These are phyloP conservation scores for Peltaster fructicola DNA, from an alignment of 2,329 filamentous ascomycete genomes.

Conservation along the genomic window DNA sequence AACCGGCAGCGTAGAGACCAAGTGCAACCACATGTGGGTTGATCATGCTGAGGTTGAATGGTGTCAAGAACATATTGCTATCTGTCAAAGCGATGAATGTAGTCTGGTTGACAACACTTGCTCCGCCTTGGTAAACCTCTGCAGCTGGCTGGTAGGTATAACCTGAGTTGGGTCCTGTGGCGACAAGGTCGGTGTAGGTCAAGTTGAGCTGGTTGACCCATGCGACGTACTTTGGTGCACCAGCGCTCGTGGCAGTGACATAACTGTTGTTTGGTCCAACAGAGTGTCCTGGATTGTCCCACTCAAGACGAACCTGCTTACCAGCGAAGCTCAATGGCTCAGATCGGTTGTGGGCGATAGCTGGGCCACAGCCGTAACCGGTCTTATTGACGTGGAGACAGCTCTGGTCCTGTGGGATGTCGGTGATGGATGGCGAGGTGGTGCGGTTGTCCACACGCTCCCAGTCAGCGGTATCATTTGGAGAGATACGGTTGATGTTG, in stretches of 20 bases:
- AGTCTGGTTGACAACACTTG: slow-evolving; percentile 51
- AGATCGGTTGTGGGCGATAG: slow-evolving; percentile 50
- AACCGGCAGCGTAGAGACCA: too few relatives aligned
- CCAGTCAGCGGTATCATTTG: slow-evolving; percentile 40
- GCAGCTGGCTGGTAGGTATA: slow-evolving; percentile 57
- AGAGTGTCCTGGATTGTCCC: slow-evolving; percentile 50
- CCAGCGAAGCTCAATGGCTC: slow-evolving; percentile 59
- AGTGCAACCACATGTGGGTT: slow-evolving; percentile 66
- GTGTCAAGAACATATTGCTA: slow-evolving; percentile 46
- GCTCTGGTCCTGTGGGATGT: slow-evolving; percentile 27
- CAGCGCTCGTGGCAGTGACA: slow-evolving; percentile 42
- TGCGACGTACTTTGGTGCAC: slow-evolving; percentile 45
- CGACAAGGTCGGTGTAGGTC: slow-evolving; percentile 38
- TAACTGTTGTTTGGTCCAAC: slow-evolving; percentile 75
- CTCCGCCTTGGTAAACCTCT: slow-evolving; percentile 49
- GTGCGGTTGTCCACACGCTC: slow-evolving; percentile 46
- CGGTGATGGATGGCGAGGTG: slow-evolving; percentile 36
- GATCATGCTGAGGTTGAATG: slow-evolving; percentile 56
- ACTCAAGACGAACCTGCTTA: slow-evolving; percentile 50
- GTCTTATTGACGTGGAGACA: slow-evolving; percentile 41
- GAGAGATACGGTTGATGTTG: slow-evolving; percentile 51
- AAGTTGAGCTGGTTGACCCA: slow-evolving; percentile 58
- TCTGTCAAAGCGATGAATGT: slow-evolving; percentile 68
- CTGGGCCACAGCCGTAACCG: slow-evolving; percentile 42
- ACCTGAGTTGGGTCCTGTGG: slow-evolving; percentile 44